Evolutionary conservation across 768 basidiomycete species (phyloP), one percentile per base, ranked within the genome.

Genomic region (Xerocomus potaroensis): DNA sequence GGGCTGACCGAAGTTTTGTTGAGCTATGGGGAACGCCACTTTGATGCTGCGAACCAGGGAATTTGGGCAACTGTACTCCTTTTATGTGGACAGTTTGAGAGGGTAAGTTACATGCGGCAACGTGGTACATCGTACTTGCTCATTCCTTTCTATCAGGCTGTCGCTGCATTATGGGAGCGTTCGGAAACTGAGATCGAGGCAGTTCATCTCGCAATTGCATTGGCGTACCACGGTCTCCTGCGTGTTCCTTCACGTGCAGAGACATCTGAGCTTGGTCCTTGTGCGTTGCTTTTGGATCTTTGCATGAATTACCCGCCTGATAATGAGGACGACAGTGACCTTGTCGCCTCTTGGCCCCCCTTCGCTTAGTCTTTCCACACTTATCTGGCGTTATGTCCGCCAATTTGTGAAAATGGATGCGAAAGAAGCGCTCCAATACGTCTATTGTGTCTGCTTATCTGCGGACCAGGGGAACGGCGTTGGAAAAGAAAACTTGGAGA

Each of bases 361-460:
- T 1, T 81, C 85, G 0, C 70, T 94, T 37, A 87, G 87, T 61
- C 72, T 98, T 18, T 79, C 91, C 1, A 88, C 90, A 3, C 65
- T 97, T 18, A 79, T 93, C 48, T 93, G 92, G 81, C 87, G 92
- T 14, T 97, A 99, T 61, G 82, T 96, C 35, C 81, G 91, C 29
- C 87, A 86, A 49, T 96, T 98, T 62, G 88, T 87, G 22, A 89
- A 86, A 68, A 81, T 91, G 77, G 95, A 96, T 56, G 87, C 94
- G 0, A 85, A 87, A 59, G 90, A 94, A 58, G 95, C 94, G 0
- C 69, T 99, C 41, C 93, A 99, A 67, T 98, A 97, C 55, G 87
- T 94, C 19, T 93, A 92, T 60, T 87, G 87, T 48, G 77, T 96
- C 6, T 81, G 83, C 45, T 76, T 97, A 6, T 77, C 79, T 22